Conservation (phyloP, 306 rosid species). For the Pachyrhizus erosus region DNA sequence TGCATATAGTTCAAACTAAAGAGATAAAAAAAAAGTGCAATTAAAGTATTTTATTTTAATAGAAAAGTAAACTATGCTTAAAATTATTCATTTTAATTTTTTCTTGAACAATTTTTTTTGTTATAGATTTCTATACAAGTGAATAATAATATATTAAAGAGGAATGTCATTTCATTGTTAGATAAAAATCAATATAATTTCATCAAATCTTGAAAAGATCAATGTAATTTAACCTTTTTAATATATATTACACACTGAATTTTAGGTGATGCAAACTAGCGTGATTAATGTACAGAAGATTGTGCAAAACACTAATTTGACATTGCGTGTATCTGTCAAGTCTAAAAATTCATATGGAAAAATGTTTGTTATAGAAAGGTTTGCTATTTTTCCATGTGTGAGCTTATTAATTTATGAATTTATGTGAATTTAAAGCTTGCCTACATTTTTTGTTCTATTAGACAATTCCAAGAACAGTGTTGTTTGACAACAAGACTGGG, state of each 20-base stretch:
- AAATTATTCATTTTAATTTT: too few relatives aligned
- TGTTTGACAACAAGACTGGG: conserved; percentile 65
- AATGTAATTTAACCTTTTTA: neutral
- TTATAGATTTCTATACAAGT: neutral
- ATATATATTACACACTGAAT: neutral
- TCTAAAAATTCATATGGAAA: neutral
- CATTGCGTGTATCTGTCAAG: neutral
- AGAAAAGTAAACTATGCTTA: neutral
- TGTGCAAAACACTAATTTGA: neutral
- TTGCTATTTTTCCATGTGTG: neutral
- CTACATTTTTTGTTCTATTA: conserved; percentile 14
- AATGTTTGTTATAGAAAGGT: neutral
- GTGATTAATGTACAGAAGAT: neutral
- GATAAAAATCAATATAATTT: neutral
- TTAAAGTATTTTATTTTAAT: neutral
- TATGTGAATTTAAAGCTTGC: neutral
- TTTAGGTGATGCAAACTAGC: neutral
- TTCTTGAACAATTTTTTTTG: neutral
- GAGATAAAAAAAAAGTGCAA: too few relatives aligned
- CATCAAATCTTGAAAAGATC: neutral
- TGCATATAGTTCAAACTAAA: neutral
- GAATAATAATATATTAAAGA: neutral
- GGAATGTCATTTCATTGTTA: neutral
- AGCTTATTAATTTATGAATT: neutral
- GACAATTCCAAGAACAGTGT: conserved; percentile 81